Conservation (phyloP, 306 rosid genomes). For the apple (Malus domestica) region DNA sequence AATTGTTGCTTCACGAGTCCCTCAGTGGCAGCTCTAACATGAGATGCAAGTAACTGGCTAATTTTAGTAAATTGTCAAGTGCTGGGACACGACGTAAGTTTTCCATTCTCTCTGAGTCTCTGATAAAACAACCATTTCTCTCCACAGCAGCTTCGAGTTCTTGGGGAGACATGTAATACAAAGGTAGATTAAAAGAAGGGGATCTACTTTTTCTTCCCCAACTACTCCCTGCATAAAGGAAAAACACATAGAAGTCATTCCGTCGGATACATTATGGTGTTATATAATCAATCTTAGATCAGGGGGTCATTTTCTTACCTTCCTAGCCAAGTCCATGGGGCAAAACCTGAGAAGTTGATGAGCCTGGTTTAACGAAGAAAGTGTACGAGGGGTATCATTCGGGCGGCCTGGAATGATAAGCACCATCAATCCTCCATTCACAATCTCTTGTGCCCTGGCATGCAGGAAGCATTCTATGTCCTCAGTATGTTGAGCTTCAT, state of each 20-base stretch:
- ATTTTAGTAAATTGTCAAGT: not conserved
- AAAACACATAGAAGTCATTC: not conserved
- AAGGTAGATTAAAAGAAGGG: not conserved
- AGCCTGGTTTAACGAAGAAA: not conserved
- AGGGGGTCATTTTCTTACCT: constrained; percentile 7
- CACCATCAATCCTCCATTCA: constrained; percentile 26
- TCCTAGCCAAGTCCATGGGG: constrained; percentile 25
- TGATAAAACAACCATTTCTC: not conserved
- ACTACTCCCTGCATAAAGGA: constrained; percentile 1
- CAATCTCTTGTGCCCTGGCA: constrained; percentile 31
- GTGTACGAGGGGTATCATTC: not conserved
- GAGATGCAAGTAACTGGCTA: not conserved
- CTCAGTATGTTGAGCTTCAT: not conserved
- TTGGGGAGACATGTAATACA: not conserved
- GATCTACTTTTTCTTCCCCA: not conserved
- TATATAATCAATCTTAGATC: not conserved
- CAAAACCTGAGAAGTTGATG: constrained; percentile 6
- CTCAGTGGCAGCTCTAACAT: not conserved
- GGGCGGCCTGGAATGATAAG: constrained; percentile 8
- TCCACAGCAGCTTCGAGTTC: not conserved
- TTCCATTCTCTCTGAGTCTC: not conserved
- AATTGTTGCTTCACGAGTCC: not conserved
- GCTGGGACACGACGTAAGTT: not conserved
- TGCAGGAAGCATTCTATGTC: constrained; percentile 25
- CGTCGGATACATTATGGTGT: not conserved